Base-by-base conservation (phyloP, 257 asterid species). In the Buddleja alternifolia region DNA sequence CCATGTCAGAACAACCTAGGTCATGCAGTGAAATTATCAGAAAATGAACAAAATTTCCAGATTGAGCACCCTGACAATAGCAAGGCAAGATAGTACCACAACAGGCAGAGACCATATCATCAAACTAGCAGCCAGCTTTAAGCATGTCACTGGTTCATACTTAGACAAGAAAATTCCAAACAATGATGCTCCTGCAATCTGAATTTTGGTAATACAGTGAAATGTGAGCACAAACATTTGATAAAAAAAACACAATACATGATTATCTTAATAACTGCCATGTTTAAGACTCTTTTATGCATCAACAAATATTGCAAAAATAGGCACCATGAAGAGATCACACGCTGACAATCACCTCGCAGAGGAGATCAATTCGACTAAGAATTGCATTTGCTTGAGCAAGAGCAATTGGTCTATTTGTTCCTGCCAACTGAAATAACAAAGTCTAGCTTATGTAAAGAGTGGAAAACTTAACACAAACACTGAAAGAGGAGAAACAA, bases 321-420 rank as follows among this genome's bases (percentile, higher is more conserved):
- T 12, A 47, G 36, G 58, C 62, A 57, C n/a, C 50, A 68, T 50
- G 62, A 80, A 66, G 40, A 17, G 53, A 71, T 11, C 68, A 44
- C 46, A 34, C 44, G 4, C 34, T 39, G 64, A 73, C 48, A 72
- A 66, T 81, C 74, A 87, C 97, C 99, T 93, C 99, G 8, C 96
- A 90, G 29, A 90, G 81, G 55, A 88, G 96, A 81, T 89, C 90
- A 72, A 93, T 93, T 79, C 96, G 86, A 79, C 85, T 91, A 62
- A 90, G 83, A 78, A 80, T 66, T 66, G 99, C 93, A 87, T 93
- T 93, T 52, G 99, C 96, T 82, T 86, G 90, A 71, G 97, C 96
- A 75, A 93, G 97, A 66, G 97, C 99, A 72, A 90, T 77, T 75
- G 96, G 95, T 70, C 96, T 84, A 75, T 87, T 84, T 58, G 87